These are phyloP conservation scores for Acarospora socialis DNA, from an alignment of 2,329 filamentous ascomycete genomes.

Conservation along the genomic window DNA sequence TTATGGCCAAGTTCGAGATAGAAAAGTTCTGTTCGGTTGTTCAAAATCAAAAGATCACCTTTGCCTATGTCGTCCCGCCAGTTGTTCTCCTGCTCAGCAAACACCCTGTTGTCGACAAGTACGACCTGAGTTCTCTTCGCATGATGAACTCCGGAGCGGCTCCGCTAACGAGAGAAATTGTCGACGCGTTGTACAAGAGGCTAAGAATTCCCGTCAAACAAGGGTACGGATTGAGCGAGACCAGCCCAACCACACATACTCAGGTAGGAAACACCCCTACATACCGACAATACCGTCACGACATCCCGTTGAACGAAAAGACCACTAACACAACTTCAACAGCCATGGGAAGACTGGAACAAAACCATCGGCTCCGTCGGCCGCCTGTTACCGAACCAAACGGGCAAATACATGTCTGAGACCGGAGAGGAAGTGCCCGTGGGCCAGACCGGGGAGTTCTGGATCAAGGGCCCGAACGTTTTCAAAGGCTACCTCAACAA, in stretches of 20 bases:
- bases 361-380: conserved; percentile 66
- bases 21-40: conserved; percentile 64
- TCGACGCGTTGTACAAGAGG: conserved; percentile 58
- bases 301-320: neutral
- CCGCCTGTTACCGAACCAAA: conserved; percentile 61
- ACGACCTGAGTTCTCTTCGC: conserved; percentile 63
- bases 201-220: conserved; percentile 76
- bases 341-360: conserved; percentile 62
- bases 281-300: too few relatives aligned
- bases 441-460: conserved; percentile 56
- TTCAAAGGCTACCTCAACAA: conserved; percentile 51
- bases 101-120: conserved; percentile 61
- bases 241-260: conserved; percentile 61
- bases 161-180: conserved; percentile 66
- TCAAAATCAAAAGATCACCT: conserved; percentile 61
- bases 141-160: conserved; percentile 84
- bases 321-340: neutral
- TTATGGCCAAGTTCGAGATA: conserved; percentile 71
- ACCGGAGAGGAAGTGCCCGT: conserved; percentile 47
- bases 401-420: conserved; percentile 60
- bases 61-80: conserved; percentile 70
- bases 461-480: conserved; percentile 48
- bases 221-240: conserved; percentile 83
- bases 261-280: conserved; percentile 21
- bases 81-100: conserved; percentile 71